A percentile compares a stretch with the other conserved stretches of the same genome.
phyloP scores from a whole-genome alignment of 2,329 filamentous ascomycete species.

The Sclerotiophoma versabilis region DNA sequence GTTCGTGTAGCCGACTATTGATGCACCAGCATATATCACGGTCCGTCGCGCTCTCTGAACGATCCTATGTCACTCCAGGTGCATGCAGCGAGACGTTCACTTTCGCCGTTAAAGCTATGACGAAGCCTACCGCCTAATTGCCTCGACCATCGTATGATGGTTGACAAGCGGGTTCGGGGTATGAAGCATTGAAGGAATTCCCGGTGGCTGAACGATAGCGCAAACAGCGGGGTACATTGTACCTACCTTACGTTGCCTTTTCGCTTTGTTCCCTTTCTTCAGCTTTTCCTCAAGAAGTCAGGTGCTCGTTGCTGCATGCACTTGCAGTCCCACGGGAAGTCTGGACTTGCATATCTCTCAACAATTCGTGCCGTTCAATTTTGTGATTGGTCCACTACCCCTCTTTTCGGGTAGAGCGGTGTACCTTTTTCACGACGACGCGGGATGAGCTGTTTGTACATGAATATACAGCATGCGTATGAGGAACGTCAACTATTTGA shows the following conservation, averaged over 20 bases:
- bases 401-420: constrained; percentile 38
- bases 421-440: constrained; percentile 35
- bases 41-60: constrained; percentile 31
- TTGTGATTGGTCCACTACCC: constrained; percentile 35
- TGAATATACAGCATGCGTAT: constrained; percentile 20
- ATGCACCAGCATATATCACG: constrained; percentile 27
- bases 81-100: constrained; percentile 8
- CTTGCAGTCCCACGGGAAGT: constrained; percentile 19
- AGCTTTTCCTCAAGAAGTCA: constrained; percentile 35
- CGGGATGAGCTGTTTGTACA: constrained; percentile 42
- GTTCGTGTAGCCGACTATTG: constrained; percentile 19
- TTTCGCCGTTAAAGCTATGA: not conserved
- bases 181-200: not conserved
- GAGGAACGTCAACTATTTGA: constrained; percentile 5
- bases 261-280: constrained; percentile 17
- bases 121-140: constrained; percentile 4
- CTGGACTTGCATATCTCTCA: constrained; percentile 37
- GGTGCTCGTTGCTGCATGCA: constrained; percentile 43
- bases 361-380: constrained; percentile 33
- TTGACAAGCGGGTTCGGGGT: not conserved
- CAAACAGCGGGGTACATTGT: constrained; percentile 3
- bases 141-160: constrained; percentile 9
- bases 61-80: not conserved
- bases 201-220: constrained; percentile 12
- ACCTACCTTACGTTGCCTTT: constrained; percentile 22